Conservation (phyloP, 2,329 filamentous ascomycete species). For the Cryphonectria nitschkei region DNA sequence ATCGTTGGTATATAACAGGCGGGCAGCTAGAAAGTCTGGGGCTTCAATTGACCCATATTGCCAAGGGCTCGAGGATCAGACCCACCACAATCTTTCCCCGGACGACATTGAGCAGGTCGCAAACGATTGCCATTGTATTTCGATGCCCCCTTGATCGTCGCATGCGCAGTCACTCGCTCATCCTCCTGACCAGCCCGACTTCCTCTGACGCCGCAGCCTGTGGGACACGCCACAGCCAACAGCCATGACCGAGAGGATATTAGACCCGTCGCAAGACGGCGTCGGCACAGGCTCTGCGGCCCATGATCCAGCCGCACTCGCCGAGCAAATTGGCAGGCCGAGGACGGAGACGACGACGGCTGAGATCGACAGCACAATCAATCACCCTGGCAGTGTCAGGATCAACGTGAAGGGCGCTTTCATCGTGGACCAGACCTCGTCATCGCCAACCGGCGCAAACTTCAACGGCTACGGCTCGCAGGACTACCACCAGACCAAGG, state of each 20-base stretch:
- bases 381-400: slow-evolving; percentile 72
- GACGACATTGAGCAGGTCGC: background rate
- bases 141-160: background rate
- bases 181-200: background rate
- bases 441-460: slow-evolving; percentile 47
- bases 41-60: background rate
- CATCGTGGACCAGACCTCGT: slow-evolving; percentile 82
- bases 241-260: slow-evolving; percentile 17
- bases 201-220: background rate
- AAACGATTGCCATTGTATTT: background rate
- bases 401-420: slow-evolving; percentile 98
- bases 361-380: slow-evolving; percentile 64
- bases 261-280: slow-evolving; percentile 12
- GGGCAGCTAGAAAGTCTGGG: background rate
- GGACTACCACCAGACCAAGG: slow-evolving; percentile 73
- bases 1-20: background rate
- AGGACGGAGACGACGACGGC: slow-evolving; percentile 53
- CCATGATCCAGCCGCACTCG: slow-evolving; percentile 19
- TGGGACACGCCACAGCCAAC: background rate
- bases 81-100: background rate
- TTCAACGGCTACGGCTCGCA: slow-evolving; percentile 51
- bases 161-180: background rate
- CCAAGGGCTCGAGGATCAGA: background rate
- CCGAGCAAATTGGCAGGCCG: slow-evolving; percentile 34
- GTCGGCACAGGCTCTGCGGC: background rate